These are phyloP conservation scores for Purpureocillium takamizusanense DNA, from an alignment of 2,329 filamentous ascomycete species.

Conservation along the genomic window DNA sequence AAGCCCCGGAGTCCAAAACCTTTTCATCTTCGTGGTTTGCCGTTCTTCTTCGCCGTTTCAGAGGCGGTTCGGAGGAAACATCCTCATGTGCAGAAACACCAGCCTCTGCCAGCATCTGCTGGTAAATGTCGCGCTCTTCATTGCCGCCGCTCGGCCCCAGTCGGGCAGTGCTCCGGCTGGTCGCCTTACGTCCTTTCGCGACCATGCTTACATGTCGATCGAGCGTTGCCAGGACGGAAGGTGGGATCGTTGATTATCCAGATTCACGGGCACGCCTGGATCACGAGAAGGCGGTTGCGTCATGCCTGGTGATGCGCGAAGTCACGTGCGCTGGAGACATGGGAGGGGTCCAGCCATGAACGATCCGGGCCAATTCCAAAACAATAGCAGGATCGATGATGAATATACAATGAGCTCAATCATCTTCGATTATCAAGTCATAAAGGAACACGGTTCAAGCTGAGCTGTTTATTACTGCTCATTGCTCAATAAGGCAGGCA, in stretches of 20 bases:
- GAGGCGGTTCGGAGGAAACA: conserved; percentile 26
- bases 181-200: conserved; percentile 17
- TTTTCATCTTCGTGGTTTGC: conserved; percentile 8
- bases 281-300: conserved; percentile 8
- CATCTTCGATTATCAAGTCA: no score
- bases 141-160: conserved; percentile 7
- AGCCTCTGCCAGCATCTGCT: conserved; percentile 40
- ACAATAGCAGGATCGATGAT: no score
- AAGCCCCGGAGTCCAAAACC: neutral
- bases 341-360: no score
- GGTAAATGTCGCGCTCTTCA: conserved; percentile 32
- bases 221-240: neutral
- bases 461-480: no score
- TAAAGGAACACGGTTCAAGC: no score
- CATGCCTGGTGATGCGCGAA: conserved; percentile 2
- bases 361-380: no score
- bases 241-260: no score
- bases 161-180: conserved; percentile 12
- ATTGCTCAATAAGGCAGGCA: no score
- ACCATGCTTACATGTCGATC: conserved; percentile 17
- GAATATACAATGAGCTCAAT: no score
- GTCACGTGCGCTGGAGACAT: no score
- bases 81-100: conserved; percentile 22
- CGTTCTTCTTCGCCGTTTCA: conserved; percentile 23
- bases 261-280: neutral